These are phyloP conservation scores for Aspergillus nomiae DNA, from an alignment of 2,329 filamentous ascomycete species.

Conservation along the genomic window DNA sequence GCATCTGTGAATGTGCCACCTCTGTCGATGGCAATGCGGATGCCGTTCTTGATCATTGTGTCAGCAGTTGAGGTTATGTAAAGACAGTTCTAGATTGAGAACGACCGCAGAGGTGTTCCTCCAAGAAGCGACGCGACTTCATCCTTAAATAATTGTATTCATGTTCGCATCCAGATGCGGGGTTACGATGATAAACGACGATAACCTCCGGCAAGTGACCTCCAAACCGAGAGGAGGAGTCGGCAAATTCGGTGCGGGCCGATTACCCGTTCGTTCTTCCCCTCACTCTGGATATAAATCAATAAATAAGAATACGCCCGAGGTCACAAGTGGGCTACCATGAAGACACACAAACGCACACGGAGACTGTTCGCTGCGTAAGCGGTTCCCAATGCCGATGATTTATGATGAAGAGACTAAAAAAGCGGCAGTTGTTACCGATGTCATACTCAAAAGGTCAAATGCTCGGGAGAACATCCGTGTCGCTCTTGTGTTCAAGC, in stretches of 20 bases:
- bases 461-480: not conserved
- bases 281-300: not conserved
- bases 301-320: not conserved
- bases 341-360: not conserved
- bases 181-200: not conserved
- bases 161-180: not conserved
- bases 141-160: not conserved
- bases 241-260: not conserved
- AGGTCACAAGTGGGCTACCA: not conserved
- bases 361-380: not conserved
- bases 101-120: not conserved
- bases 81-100: not conserved
- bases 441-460: not conserved
- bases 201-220: not conserved
- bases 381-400: not conserved
- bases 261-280: not conserved
- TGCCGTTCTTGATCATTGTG: not conserved
- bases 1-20: conserved; percentile 44
- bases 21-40: conserved; percentile 16
- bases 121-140: not conserved
- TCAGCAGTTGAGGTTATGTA: not conserved
- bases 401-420: not conserved
- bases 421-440: not conserved
- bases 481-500: not conserved
- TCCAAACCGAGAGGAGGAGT: not conserved